Base-by-base conservation (phyloP, 306 rosid genomes). In the Crataegus laevigata region DNA sequence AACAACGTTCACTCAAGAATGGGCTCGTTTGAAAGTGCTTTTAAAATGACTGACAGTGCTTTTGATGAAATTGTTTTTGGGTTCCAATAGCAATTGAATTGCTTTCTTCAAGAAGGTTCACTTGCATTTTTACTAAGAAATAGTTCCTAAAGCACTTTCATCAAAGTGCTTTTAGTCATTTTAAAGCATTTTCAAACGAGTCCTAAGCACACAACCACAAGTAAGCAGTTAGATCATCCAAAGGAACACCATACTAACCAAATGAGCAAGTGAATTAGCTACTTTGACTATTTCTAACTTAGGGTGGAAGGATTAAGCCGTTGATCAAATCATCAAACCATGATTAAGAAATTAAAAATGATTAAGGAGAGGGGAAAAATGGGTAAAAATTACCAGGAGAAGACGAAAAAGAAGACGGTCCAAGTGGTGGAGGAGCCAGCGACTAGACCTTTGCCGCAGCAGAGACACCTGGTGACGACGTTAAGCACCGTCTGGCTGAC, bases 371-470 rank as follows among this genome's bases (percentile, higher is more conserved):
- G 68, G 67, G 54, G 6, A 12, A 8, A 4, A 47, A 47, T 4
- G 4, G 64, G 50, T 34, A 72, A 59, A 73, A 73, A 24, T 71
- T 79, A 90, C 99, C 97, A 94, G 14, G 97, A 89, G 76, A 94
- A 83, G 66, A 86, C 74, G 86, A 89, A 94, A 87, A 91, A 86
- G 84, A 89, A 19, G 84, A 87, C 72, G 30, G 98, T 84, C 62
- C 82, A 76, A 14, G 96, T 87, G 76, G 96, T 78, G 77, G 88
- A 58, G 66, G 82, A 57, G 68, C 96, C 94, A 13, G 89, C 77
- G 62, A 90, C 79, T 22, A 94, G 88, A 52, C 99, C 99, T 79
- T 88, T 91, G 14, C 99, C 97, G 42, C 89, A 94, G 79, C 99
- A 94, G 40, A 91, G 87, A 83, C 99, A 94, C 81, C 91, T 87